phyloP scores from a whole-genome alignment of 371 early-diverging fungal species.

The Dinochytrium kinnereticum region DNA sequence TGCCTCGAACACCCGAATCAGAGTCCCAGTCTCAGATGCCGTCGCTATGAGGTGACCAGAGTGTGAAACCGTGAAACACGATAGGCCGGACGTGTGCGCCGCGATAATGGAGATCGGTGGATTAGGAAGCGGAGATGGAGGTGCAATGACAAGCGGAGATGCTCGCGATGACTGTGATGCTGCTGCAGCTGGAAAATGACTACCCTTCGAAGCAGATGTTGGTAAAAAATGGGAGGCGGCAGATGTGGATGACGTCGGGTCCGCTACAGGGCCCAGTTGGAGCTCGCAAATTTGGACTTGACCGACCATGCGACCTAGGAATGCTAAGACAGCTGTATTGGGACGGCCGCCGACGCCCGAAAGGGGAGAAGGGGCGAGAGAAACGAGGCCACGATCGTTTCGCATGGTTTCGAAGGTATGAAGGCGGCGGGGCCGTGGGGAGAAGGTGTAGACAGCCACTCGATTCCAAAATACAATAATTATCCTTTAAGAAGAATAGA shows the following conservation, averaged over 20 bases:
- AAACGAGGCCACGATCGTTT: conserved; percentile 78
- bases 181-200: neutral
- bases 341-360: conserved; percentile 11
- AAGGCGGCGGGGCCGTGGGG: conserved; percentile 64
- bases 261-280: conserved; percentile 2
- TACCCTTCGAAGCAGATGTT: neutral
- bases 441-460: conserved; percentile 84
- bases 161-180: neutral
- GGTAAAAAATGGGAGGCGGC: neutral
- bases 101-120: conserved; percentile 74
- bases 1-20: conserved; percentile 88
- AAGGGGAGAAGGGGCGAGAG: conserved; percentile 64
- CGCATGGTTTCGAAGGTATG: conserved; percentile 85
- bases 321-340: conserved; percentile 41
- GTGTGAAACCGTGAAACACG: conserved; percentile 69
- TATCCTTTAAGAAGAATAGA: conserved; percentile 58
- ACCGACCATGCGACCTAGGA: conserved; percentile 64
- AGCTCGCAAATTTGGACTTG: conserved; percentile 88
- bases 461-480: conserved; percentile 79
- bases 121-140: conserved; percentile 18
- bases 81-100: conserved; percentile 80
- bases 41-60: conserved; percentile 43
- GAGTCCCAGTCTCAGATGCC: conserved; percentile 68
- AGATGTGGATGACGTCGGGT: neutral
- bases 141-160: conserved; percentile 11